These are phyloP conservation scores for Lepraria neglecta DNA, from an alignment of 495 filamentous ascomycete genomes.

Conservation along the genomic window DNA sequence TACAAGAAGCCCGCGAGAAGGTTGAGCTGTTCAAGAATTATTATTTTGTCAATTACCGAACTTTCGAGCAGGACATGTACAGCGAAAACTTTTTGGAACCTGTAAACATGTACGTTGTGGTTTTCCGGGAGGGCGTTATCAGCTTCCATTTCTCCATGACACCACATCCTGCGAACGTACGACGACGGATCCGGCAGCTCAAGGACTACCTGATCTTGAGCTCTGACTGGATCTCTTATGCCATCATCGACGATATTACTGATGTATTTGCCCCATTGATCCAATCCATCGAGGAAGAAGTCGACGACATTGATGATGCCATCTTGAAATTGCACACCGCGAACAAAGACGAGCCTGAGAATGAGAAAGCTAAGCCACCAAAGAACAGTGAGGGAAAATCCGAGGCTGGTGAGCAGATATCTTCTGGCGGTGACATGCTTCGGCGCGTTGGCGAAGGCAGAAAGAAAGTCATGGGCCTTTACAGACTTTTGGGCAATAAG, in stretches of 20 bases:
- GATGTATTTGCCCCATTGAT: conserved; percentile 91
- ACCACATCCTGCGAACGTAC: conserved; percentile 91
- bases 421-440: conserved; percentile 72
- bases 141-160: conserved; percentile 94
- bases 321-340: conserved; percentile 69
- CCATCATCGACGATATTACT: conserved; percentile 95
- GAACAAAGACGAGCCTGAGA: conserved; percentile 33
- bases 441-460: conserved; percentile 85
- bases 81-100: conserved; percentile 87
- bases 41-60: conserved; percentile 96
- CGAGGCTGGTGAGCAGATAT: conserved; percentile 39
- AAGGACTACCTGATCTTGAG: conserved; percentile 89
- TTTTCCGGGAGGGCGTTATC: conserved; percentile 90
- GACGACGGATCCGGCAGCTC: conserved; percentile 84
- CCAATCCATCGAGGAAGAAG: conserved; percentile 80
- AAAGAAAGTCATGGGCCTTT: conserved; percentile 94
- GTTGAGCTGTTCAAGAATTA: conserved; percentile 96
- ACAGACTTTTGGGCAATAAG: conserved; percentile 90
- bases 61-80: conserved; percentile 87
- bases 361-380: conserved; percentile 23
- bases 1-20: conserved; percentile 94
- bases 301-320: conserved; percentile 79
- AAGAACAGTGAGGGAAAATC: conserved; percentile 40
- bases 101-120: conserved; percentile 95
- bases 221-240: conserved; percentile 97